Conservation (phyloP, 139 green algal genomes). For the Dunaliella primolecta region DNA sequence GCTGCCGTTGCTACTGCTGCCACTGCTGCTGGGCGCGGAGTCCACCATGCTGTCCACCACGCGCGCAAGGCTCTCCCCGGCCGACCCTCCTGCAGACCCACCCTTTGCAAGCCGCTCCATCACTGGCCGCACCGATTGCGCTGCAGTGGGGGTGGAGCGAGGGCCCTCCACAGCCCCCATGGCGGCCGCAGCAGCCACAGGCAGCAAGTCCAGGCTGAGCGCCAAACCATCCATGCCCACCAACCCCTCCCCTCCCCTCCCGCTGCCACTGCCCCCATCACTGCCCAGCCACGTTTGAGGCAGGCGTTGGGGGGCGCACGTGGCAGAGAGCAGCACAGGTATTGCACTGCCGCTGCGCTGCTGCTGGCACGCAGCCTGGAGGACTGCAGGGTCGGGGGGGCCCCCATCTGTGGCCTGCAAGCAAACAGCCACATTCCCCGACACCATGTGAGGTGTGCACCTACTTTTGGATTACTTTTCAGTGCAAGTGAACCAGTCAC, state of each 20-base stretch:
- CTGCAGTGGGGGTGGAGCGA: too few relatives aligned
- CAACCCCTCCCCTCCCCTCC: constrained; percentile 19
- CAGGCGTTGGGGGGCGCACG: neutral
- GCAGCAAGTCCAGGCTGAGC: constrained; percentile 21
- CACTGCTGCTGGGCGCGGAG: neutral
- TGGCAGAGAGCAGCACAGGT: constrained; percentile 36
- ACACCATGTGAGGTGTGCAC: too few relatives aligned
- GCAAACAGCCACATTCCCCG: neutral
- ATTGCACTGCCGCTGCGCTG: constrained; percentile 69
- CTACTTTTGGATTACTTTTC: too few relatives aligned
- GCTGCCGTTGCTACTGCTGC: neutral
- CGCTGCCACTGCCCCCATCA: constrained; percentile 20
- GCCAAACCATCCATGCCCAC: constrained; percentile 43
- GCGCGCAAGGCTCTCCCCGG: neutral
- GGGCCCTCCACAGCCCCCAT: neutral
- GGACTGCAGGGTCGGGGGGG: constrained; percentile 16
- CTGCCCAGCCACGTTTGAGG: neutral
- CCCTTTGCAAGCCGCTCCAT: too few relatives aligned
- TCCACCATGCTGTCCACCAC: neutral
- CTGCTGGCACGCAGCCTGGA: constrained; percentile 29
- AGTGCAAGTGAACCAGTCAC: too few relatives aligned
- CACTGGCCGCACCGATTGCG: too few relatives aligned
- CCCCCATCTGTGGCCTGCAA: constrained; percentile 25
- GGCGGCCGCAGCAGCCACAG: constrained; percentile 13
- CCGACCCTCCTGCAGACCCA: too few relatives aligned